Conservation (phyloP, 768 basidiomycete genomes). For the Collybia sordida region DNA sequence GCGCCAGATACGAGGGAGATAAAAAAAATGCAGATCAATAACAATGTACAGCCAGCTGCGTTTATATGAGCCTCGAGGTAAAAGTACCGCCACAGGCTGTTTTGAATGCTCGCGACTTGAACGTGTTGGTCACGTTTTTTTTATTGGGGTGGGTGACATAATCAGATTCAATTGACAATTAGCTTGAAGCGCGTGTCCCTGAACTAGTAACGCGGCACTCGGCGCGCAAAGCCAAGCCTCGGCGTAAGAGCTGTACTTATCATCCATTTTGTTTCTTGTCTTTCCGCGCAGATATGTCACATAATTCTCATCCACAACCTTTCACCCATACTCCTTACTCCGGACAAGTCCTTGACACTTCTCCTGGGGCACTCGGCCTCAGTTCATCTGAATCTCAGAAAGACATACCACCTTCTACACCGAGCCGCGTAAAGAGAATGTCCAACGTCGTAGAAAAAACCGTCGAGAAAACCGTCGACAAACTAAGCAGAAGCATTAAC, state of each 20-base stretch:
- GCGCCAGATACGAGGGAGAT: conserved; percentile 10
- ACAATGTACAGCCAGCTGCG: conserved; percentile 17
- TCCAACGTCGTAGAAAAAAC: conserved; percentile 46
- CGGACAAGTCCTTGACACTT: conserved; percentile 23
- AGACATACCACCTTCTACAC: conserved; percentile 28
- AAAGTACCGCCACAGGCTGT: too few species aligned
- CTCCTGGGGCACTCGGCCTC: conserved; percentile 28
- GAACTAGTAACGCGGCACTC: neutral
- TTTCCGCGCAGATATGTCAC: conserved; percentile 18
- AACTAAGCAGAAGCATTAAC: conserved; percentile 59
- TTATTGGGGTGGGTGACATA: neutral
- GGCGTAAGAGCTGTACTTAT: neutral
- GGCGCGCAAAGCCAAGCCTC: neutral
- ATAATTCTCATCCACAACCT: conserved; percentile 11
- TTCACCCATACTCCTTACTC: conserved; percentile 15
- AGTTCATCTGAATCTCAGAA: conserved; percentile 20
- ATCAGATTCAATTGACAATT: neutral
- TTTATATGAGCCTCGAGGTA: conserved; percentile 14
- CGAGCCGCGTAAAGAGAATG: conserved; percentile 52
- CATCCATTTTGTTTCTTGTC: conserved; percentile 1
- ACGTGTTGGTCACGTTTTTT: conserved; percentile 22
- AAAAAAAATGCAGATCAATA: conserved; percentile 17
- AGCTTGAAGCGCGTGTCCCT: neutral
- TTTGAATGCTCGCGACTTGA: conserved; percentile 24
- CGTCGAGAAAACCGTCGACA: conserved; percentile 61